Percentiles rank a stretch among this genome's conserved stretches.
phyloP scores from a whole-genome alignment of 1,284 basidiomycete species.

The Paramarasmius palmivorus region DNA sequence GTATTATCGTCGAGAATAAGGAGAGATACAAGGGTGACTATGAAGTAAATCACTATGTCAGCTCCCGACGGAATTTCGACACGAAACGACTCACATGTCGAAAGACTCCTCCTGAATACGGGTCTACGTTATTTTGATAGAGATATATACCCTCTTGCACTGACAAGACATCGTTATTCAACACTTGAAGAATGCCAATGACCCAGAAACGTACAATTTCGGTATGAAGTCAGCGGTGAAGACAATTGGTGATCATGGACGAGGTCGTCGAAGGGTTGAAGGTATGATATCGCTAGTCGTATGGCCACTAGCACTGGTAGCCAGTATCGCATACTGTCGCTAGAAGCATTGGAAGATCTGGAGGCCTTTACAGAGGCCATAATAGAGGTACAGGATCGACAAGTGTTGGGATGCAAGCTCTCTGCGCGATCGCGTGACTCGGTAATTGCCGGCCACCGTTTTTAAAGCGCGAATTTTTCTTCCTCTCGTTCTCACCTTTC shows the following conservation, averaged over 20 bases:
- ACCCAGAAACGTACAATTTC: conserved; percentile 32
- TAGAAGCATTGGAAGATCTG: background rate
- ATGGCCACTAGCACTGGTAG: conserved; percentile 39
- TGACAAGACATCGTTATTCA: conserved; percentile 28
- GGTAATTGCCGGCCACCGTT: no score
- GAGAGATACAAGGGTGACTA: conserved; percentile 85
- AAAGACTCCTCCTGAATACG: conserved; percentile 84
- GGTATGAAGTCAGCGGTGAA: conserved; percentile 81
- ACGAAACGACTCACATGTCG: conserved; percentile 67
- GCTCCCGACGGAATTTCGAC: conserved; percentile 9
- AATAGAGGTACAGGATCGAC: no score
- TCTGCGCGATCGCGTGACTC: no score
- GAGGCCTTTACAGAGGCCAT: background rate
- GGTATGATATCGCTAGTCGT: conserved; percentile 52
- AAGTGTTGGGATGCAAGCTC: no score
- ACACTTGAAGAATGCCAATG: no score
- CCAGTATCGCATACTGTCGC: no score
- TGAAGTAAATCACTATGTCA: conserved; percentile 12
- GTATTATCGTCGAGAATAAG: conserved; percentile 69
- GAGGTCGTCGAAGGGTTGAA: conserved; percentile 39
- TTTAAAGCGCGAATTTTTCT: no score
- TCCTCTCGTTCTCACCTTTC: no score
- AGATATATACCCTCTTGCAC: conserved; percentile 89
- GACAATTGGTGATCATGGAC: conserved; percentile 76
- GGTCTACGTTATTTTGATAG: conserved; percentile 70